Conservation (phyloP, 164 flowering plant genomes). For the Echeveria elegans region DNA sequence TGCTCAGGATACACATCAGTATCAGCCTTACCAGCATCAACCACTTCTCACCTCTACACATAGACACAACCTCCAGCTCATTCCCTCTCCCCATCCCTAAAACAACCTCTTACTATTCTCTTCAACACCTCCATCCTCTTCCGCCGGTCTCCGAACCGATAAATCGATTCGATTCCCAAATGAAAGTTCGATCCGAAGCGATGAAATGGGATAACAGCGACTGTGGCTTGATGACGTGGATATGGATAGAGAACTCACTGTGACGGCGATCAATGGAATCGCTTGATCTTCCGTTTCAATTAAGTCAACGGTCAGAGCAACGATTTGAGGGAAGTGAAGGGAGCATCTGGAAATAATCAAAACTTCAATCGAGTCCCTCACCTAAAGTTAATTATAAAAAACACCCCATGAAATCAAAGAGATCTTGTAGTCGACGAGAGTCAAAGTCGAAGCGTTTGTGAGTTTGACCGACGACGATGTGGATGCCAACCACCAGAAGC, state of each 20-base stretch:
- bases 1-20: constrained; percentile 40
- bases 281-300: too few relatives aligned
- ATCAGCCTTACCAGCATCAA: constrained; percentile 22
- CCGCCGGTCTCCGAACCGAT: not conserved
- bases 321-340: too few relatives aligned
- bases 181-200: not conserved
- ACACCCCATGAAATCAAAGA: too few relatives aligned
- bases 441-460: too few relatives aligned
- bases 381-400: too few relatives aligned
- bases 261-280: not conserved
- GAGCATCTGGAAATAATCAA: too few relatives aligned
- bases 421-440: too few relatives aligned
- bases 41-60: constrained; percentile 37
- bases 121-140: constrained; percentile 19
- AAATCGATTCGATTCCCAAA: not conserved
- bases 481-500: not conserved
- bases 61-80: constrained; percentile 30
- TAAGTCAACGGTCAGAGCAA: too few relatives aligned
- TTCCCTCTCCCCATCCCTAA: constrained; percentile 19
- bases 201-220: not conserved
- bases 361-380: too few relatives aligned
- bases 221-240: not conserved
- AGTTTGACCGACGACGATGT: not conserved
- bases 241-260: not conserved
- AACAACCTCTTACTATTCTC: constrained; percentile 26